Evolutionary conservation across 139 green algal genomes (phyloP).

Genomic region (Spirogloea muscicola): DNA sequence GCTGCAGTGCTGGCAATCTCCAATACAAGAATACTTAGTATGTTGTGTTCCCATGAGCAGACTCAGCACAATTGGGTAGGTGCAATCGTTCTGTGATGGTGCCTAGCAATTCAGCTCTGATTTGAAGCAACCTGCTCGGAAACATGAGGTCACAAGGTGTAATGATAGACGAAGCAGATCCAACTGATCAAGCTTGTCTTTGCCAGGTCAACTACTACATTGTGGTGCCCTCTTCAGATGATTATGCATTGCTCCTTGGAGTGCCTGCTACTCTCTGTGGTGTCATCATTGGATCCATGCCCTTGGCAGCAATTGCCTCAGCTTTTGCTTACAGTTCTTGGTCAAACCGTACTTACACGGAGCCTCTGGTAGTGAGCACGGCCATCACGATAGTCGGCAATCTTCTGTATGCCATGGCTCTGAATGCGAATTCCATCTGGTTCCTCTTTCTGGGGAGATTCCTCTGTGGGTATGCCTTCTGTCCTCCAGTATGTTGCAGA

Average conservation of each 20-base stretch:
- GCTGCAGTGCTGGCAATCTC: background rate
- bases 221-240: slow-evolving; percentile 40
- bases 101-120: background rate
- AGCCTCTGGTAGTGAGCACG: slow-evolving; percentile 37
- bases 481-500: background rate
- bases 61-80: background rate
- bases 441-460: slow-evolving; percentile 29
- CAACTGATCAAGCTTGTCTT: background rate
- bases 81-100: background rate
- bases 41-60: background rate
- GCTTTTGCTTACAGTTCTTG: slow-evolving; percentile 47
- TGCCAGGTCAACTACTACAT: slow-evolving; percentile 51
- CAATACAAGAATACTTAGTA: background rate
- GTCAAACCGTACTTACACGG: slow-evolving; percentile 44
- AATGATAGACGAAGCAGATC: background rate
- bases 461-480: slow-evolving; percentile 20
- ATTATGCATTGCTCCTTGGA: slow-evolving; percentile 34
- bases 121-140: background rate
- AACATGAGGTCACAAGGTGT: background rate
- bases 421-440: slow-evolving; percentile 40
- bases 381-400: slow-evolving; percentile 41
- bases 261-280: slow-evolving; percentile 32
- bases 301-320: slow-evolving; percentile 31
- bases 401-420: slow-evolving; percentile 35
- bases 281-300: slow-evolving; percentile 43